Conservation (phyloP, 129 eudicot species). For the Flaveria sonorensis region DNA sequence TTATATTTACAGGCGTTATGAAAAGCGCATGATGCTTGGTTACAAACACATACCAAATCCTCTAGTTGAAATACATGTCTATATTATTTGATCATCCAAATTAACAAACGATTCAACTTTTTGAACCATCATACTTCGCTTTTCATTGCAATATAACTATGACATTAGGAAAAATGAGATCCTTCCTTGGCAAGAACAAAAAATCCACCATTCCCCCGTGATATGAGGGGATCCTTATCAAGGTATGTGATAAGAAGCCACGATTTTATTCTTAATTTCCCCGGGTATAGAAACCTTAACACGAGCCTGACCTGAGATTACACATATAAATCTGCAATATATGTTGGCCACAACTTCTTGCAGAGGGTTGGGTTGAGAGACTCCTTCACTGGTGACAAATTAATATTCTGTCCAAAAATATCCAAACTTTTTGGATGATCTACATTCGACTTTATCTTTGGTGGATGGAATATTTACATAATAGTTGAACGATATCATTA, state of each 20-base stretch:
- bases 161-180: not conserved
- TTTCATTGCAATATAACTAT: not conserved
- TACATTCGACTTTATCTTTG: not conserved
- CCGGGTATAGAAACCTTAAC: too few relatives aligned
- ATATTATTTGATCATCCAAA: too few relatives aligned
- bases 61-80: slow-evolving; percentile 38
- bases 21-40: slow-evolving; percentile 89
- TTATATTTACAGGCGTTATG: slow-evolving; percentile 78
- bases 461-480: too few relatives aligned
- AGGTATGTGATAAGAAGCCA: too few relatives aligned
- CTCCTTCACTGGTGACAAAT: too few relatives aligned
- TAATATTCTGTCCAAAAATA: not conserved
- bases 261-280: too few relatives aligned
- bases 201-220: too few relatives aligned
- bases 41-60: slow-evolving; percentile 76
- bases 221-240: too few relatives aligned
- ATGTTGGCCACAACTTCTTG: not conserved
- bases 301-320: too few relatives aligned
- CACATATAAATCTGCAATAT: not conserved
- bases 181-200: too few relatives aligned
- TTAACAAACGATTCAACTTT: not conserved
- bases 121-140: not conserved
- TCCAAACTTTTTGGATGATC: not conserved
- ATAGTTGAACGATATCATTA: too few relatives aligned
- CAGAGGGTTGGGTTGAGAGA: not conserved